Evolutionary conservation across 306 rosid species (phyloP), one percentile per base, ranked within the genome.

Genomic region (Inga leiocalycina): DNA sequence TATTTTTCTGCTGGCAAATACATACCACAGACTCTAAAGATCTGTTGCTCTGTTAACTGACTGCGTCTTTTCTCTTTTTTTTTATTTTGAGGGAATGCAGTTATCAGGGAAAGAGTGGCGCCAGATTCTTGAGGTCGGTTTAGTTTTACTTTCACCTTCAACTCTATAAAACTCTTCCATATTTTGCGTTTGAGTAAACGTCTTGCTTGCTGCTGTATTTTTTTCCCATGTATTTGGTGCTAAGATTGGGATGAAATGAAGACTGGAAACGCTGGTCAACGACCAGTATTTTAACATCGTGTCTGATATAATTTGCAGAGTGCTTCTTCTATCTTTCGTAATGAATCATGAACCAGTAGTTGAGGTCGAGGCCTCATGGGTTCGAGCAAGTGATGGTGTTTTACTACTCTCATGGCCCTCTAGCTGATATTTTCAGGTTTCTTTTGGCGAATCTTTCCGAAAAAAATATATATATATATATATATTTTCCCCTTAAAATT

Each of bases 31-130:
- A 48, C 37, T 76, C 8, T 35, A 19, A 32, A 46, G 17, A 56
- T 30, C 75, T 66, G 61, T 27, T 57, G 46, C 80, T 80, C 71
- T 77, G 66, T 70, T 83, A 72, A 76, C 76, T 80, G 69, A 84
- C 84, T 24, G 66, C 67, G 65, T 62, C 66, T 61, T 75, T 17
- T 4, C 35, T 24, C 35, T 59, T 85, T 83, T 81, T 44, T 64
- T 35, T 24, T 61, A 11, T 61, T 71, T 19, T 46, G 45, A 52
- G 66, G 71, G 66, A 82, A 46, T 89, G 89, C 98, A 92, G 98
- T 87, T 92, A 84, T 84, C 91, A 3, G 94, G 98, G 82, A 94
- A 89, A 84, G 98, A 92, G 79, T 94, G 98, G 97, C 91, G 97
- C 74, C 96, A 90, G 90, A 90, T 89, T 86, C 95, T 94, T 64